Evolutionary conservation across 1,284 basidiomycete species (phyloP), one percentile per base, ranked within the genome.

Genomic region (Ceraceosorus guamensis): DNA sequence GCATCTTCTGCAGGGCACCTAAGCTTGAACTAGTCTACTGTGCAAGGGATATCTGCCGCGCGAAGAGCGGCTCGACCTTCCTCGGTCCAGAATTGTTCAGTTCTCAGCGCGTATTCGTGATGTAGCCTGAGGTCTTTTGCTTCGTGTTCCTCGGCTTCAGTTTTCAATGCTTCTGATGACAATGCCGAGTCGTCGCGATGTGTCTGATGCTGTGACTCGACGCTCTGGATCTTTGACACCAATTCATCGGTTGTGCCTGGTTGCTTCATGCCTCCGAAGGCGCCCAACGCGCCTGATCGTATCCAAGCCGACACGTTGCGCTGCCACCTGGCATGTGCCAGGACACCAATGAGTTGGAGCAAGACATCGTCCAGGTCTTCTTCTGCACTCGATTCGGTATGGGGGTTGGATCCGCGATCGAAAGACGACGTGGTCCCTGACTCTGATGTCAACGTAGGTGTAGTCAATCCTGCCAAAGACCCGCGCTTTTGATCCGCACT

Each of bases 291-390:
- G 13, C 66, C 71, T 14, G 35, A 18, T 13, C 33, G 43, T 49
- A 75, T 65, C 59, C 65, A 75, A 10, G 55, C 43, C 34, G 62
- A 51, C 13, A 74, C 70, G 53, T 73, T 65, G 14, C 43, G 43
- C 43, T 68, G 70, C 51, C 55, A 55, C 1, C 56, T 55, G 5
- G 70, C 59, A 30, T 65, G 57, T 44, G 71, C 70, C 45, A 75
- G 61, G n/a, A 74, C 65, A 7, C 71, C 73, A 31, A 75, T 60
- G 18, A 66, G 58, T 59, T 73, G 73, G 32, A 75, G 55, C 4
- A 75, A 59, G 2, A 64, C 63, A 48, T 71, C 66, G 52, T 75
- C 73, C 16, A 67, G 57, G 14, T 47, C 50, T 46, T 47, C 35
- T 13, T 45, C 51, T 24, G 24, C 2, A 24, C 24, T 1, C 24